Evolutionary conservation across 2,329 filamentous ascomycete species (phyloP), one percentile per base, ranked within the genome.

Genomic region (Chalaropsis thielavioides): DNA sequence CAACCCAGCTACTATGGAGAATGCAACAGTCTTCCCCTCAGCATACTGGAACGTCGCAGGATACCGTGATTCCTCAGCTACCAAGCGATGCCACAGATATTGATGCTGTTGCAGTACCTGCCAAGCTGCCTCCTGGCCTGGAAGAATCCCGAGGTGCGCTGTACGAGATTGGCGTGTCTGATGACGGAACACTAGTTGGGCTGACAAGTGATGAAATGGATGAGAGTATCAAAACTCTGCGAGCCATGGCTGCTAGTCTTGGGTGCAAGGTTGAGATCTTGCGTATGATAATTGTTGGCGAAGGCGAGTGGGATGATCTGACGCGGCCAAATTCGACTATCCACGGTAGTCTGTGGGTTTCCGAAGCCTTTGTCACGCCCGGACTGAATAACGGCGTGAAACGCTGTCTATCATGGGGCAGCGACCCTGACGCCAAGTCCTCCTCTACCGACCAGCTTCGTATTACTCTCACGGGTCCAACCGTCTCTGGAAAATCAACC

Each of bases 151-250:
- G 90, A 69, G 94, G 94, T 4, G 94, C 94, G 0, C 75, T 97
- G 61, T 99, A 99, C 70, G 92, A 99, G 74, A 95, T 99, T 73
- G 94, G 94, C 0, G 91, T 99, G 10, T 88, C 92, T 35, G 94
- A 99, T 73, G 91, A 97, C 76, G 94, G 94, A 7, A 90, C 88
- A 0, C 85, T 99, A 66, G 84, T 96, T 51, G 94, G 94, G 0
- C 78, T 99, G 59, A 89, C 90, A 1, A 85, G 89, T 69, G 91
- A 96, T 72, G 94, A 99, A 74, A 83, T 99, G 80, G 84, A 92
- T 68, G 92, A 97, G 75, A 96, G 91, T 72, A 79, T 97, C 67
- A 82, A 82, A 51, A 96, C 92, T 66, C 76, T 99, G 44, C 84
- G 86, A 67, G 85, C 89, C 62, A 99, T 99, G 92, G 92, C 94